Evolutionary conservation across 768 basidiomycete species (phyloP), one percentile per base, ranked within the genome.

Genomic region (Lentinula boryana): DNA sequence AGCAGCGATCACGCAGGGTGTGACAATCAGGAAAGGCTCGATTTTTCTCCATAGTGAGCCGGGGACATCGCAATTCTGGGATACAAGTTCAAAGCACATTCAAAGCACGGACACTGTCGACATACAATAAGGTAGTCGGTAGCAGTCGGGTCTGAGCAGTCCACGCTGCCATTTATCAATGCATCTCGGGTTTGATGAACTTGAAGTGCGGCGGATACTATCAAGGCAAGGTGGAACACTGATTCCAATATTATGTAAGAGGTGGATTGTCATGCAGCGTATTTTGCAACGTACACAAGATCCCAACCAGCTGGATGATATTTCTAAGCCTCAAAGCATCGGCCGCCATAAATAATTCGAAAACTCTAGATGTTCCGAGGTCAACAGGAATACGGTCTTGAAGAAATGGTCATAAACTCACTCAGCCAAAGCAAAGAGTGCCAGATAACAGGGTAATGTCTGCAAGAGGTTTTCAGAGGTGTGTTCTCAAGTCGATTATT

Each of bases 371-470:
- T 53, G 16, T 21, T 31, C 27, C 27, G 27, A n/a, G 9, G 40
- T 56, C 10, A 43, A 21, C 46, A 48, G 46, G 21, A 13, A 54
- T 36, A 33, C 46, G 18, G 13, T 9, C 16, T 33, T 49, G n/a
- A 13, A 49, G 35, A 44, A 51, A 38, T 52, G 15, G 56, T 41
- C 40, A 73, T 8, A 31, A 21, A 10, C 83, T 55, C 69, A 92
- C 91, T 90, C 91, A 60, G 89, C 92, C 9, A 94, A 76, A 27
- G 86, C 85, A 70, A 93, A 94, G 6, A 94, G 77, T 3, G 89
- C 89, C 5, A 94, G 83, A 70, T 93, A 94, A 72, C 91, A 93
- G 63, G 91, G 87, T 57, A 93, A 70, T 12, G 91, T 93, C 87
- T 91, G 55, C 5, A 56, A 13, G 44, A 54, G 18, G 56, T 16